Percentiles rank a stretch among this genome's conserved stretches.
These are phyloP conservation scores for Arthrobotrys sphaeroides DNA, from an alignment of 2,329 filamentous ascomycete genomes.

Conservation along the genomic window DNA sequence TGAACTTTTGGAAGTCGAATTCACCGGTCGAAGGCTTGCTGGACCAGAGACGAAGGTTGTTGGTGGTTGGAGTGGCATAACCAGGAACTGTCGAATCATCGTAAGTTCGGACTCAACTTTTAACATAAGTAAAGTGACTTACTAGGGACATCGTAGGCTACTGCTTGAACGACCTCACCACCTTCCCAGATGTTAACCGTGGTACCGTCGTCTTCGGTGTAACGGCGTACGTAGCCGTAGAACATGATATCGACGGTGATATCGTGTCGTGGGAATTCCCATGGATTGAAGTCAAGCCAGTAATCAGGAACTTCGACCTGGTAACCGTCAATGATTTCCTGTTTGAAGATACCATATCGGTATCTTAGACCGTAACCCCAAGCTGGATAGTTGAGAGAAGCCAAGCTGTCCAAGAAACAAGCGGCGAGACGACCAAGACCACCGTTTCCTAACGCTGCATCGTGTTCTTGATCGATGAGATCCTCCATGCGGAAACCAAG, in stretches of 20 bases:
- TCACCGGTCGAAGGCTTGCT: slow-evolving; percentile 97
- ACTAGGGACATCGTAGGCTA: slow-evolving; percentile 82
- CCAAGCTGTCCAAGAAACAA: slow-evolving; percentile 95
- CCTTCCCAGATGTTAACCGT: slow-evolving; percentile 82
- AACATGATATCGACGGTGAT: slow-evolving; percentile 97
- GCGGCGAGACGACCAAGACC: slow-evolving; percentile 93
- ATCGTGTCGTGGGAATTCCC: slow-evolving; percentile 97
- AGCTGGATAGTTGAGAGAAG: slow-evolving; percentile 91
- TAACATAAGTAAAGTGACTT: slow-evolving; percentile 40
- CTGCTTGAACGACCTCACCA: slow-evolving; percentile 88
- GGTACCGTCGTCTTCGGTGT: slow-evolving; percentile 79
- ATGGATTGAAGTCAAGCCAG: slow-evolving; percentile 99
- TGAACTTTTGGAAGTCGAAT: slow-evolving; percentile 99
- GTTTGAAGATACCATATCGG: slow-evolving; percentile 98
- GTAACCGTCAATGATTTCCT: slow-evolving; percentile 97
- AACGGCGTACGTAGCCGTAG: slow-evolving; percentile 83
- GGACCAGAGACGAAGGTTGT: slow-evolving; percentile 96
- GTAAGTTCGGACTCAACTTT: slow-evolving; percentile 18
- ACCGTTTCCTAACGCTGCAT: slow-evolving; percentile 94
- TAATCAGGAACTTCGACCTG: slow-evolving; percentile 98
- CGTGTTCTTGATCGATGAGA: slow-evolving; percentile 91
- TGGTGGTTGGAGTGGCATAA: slow-evolving; percentile 87
- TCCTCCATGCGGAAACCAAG: slow-evolving; percentile 98
- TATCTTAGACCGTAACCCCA: slow-evolving; percentile 98
- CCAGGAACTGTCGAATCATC: slow-evolving; percentile 75